phyloP scores from a whole-genome alignment of 1,284 basidiomycete species.

The Irpex lacteus region DNA sequence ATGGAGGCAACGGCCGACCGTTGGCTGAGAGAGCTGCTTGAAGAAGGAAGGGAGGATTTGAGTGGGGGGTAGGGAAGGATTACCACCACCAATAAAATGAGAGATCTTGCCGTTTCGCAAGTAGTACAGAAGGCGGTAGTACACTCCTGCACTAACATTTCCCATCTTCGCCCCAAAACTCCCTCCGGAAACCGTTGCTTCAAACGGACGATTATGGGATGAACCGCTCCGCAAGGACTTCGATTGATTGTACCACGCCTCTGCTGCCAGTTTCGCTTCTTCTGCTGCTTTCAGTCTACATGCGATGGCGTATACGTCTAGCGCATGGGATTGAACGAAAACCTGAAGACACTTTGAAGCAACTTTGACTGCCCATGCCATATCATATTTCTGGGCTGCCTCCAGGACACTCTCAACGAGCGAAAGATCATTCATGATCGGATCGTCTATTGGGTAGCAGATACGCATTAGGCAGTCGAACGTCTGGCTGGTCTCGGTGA shows the following conservation, averaged over 20 bases:
- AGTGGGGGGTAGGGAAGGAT: too few relatives aligned
- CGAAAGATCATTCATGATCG: neutral
- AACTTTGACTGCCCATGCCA: neutral
- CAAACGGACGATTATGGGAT: neutral
- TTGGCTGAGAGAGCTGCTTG: too few relatives aligned
- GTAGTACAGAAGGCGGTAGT: neutral
- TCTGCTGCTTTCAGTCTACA: neutral
- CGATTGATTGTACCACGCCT: neutral
- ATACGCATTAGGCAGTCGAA: constrained; percentile 10
- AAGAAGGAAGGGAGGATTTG: too few relatives aligned
- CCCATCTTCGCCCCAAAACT: neutral
- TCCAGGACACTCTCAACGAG: neutral
- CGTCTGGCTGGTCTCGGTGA: constrained; percentile 8
- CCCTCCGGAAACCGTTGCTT: neutral
- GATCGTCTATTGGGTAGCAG: constrained; percentile 8
- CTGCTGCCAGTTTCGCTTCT: neutral
- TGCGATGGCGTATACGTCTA: neutral
- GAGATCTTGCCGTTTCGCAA: neutral
- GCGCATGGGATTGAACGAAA: neutral
- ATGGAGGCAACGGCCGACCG: too few relatives aligned
- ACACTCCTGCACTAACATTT: neutral
- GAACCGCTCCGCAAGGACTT: neutral
- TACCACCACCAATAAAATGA: too few relatives aligned
- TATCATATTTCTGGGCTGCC: constrained; percentile 10
- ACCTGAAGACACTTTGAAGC: neutral